A percentile compares a stretch with the other conserved stretches of the same genome.
These are phyloP conservation scores for Haematococcus lacustris DNA, from an alignment of 139 green algal genomes.

Conservation along the genomic window DNA sequence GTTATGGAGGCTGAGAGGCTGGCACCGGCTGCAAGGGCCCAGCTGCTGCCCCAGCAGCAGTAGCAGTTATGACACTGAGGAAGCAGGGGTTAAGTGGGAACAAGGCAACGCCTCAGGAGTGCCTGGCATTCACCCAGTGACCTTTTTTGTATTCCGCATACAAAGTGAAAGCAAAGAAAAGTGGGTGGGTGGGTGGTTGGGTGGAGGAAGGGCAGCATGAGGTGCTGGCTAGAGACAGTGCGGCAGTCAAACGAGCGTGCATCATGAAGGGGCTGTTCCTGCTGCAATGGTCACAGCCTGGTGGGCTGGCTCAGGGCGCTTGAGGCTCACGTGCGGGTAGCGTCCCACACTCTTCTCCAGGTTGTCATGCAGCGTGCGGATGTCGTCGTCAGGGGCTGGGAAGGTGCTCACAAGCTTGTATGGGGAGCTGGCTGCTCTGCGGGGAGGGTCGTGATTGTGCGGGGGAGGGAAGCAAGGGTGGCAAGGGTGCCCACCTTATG, in stretches of 20 bases:
- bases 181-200: too few relatives aligned
- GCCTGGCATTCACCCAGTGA: too few relatives aligned
- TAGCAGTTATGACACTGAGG: background rate
- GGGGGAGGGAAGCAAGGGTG: background rate
- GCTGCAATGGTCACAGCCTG: background rate
- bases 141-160: too few relatives aligned
- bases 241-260: background rate
- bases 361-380: conserved; percentile 88
- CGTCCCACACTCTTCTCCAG: conserved; percentile 61
- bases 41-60: background rate
- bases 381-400: conserved; percentile 56
- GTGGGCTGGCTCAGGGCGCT: too few relatives aligned
- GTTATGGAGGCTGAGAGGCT: background rate
- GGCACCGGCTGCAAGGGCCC: background rate
- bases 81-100: background rate
- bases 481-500: background rate
- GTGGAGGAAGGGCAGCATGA: too few relatives aligned
- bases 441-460: background rate
- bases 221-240: too few relatives aligned
- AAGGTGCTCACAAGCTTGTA: conserved; percentile 73
- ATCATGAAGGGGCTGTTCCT: background rate
- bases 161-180: too few relatives aligned
- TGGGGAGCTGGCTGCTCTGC: conserved; percentile 57
- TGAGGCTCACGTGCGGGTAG: conserved; percentile 54
- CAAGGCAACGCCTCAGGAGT: too few relatives aligned